These are phyloP conservation scores for Microsporum canis DNA, from an alignment of 2,329 filamentous ascomycete genomes.

Conservation along the genomic window DNA sequence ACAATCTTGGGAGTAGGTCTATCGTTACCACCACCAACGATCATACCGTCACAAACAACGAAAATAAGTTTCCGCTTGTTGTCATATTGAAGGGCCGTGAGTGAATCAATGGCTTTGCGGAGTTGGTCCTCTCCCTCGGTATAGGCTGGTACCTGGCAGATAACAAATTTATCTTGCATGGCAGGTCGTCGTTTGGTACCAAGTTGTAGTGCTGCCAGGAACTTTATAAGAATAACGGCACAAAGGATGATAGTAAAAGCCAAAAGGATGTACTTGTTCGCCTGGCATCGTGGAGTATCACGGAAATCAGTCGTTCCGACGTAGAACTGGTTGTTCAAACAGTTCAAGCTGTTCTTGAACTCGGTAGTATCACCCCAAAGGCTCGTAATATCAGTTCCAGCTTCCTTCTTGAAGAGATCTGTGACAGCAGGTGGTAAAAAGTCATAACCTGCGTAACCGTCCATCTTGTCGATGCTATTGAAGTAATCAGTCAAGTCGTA, in stretches of 20 bases:
- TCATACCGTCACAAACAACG: slow-evolving; percentile 94
- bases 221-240: slow-evolving; percentile 71
- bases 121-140: slow-evolving; percentile 95
- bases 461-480: slow-evolving; percentile 53
- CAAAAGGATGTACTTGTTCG: slow-evolving; percentile 84
- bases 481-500: slow-evolving; percentile 94
- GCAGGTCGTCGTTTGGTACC: slow-evolving; percentile 80
- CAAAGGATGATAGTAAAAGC: slow-evolving; percentile 78
- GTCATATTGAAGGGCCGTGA: slow-evolving; percentile 90
- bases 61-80: slow-evolving; percentile 97
- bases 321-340: slow-evolving; percentile 74
- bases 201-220: slow-evolving; percentile 84
- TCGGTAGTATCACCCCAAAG: slow-evolving; percentile 45
- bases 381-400: slow-evolving; percentile 66
- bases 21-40: slow-evolving; percentile 91
- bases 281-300: slow-evolving; percentile 59
- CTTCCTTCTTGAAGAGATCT: slow-evolving; percentile 58
- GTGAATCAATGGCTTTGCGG: slow-evolving; percentile 81
- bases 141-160: slow-evolving; percentile 94
- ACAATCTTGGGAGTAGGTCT: slow-evolving; percentile 95
- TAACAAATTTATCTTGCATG: slow-evolving; percentile 96
- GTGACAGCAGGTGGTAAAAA: slow-evolving; percentile 63
- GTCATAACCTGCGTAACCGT: slow-evolving; percentile 47
- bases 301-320: slow-evolving; percentile 79
- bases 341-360: slow-evolving; percentile 59